Base-by-base conservation (phyloP, 768 basidiomycete species). In the Boletus barrowsii region DNA sequence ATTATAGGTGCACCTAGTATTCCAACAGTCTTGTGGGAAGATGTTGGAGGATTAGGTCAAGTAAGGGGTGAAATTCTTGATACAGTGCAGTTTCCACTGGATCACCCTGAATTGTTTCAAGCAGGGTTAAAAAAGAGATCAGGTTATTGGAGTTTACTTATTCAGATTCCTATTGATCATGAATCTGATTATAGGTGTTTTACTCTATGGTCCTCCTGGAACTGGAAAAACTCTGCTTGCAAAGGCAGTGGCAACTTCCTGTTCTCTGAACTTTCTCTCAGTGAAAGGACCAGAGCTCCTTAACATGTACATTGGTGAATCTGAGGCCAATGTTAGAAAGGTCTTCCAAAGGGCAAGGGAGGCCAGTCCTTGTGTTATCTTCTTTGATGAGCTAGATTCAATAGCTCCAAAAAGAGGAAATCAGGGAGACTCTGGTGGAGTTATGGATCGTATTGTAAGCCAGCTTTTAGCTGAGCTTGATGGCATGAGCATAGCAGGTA, bases 301-400 rank as follows among this genome's bases (percentile, higher is more conserved):
- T 47, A 96, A 96, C 72, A 98, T 98, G 95, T 98, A 96, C 72
- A 96, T 98, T 62, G 95, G 95, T 54, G 95, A 97, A 72, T 95
- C 93, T 11, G 95, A 98, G 71, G 97, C 98, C 56, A 99, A 98
- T 71, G 95, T 99, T 39, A 83, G 97, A 14, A 79, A 87, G 15
- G 85, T 98, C 1, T 98, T 98, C 69, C 91, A 95, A 67, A 83
- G 84, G 13, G 95, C 95, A 26, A 75, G 91, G 49, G 93, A 95
- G 73, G 95, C 95, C 2, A 85, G 84, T 49, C 95, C 95, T 9
- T 98, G 95, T 70, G 88, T 97, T 43, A 90, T 98, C 46, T 98
- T 98, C 71, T 97, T 98, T 70, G 95, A 98, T 70, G 95, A 98
- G 69, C 77, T 98, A 26, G 95, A 98, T 70, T 92, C 90, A 2